Conservation (phyloP, 2,329 filamentous ascomycete species). For the Macrophomina tecta region DNA sequence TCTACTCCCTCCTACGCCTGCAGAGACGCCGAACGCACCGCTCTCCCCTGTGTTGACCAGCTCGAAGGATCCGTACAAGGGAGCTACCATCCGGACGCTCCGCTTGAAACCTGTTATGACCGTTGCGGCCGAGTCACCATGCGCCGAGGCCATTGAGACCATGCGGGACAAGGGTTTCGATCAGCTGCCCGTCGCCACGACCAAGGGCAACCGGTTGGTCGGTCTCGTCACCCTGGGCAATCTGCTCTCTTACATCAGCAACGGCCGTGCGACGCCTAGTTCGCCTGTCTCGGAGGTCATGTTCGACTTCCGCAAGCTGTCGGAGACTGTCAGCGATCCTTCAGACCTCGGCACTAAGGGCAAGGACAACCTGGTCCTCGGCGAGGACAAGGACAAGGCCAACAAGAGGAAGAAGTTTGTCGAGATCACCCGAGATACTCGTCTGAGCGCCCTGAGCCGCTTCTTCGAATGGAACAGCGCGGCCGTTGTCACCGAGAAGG, state of each 20-base stretch:
- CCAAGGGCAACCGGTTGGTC: constrained; percentile 72
- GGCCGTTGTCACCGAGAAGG: constrained; percentile 86
- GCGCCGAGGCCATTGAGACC: constrained; percentile 89
- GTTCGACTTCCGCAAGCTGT: constrained; percentile 89
- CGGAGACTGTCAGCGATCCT: constrained; percentile 87
- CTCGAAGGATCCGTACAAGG: constrained; percentile 71
- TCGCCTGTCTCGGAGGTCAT: constrained; percentile 85
- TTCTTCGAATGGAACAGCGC: constrained; percentile 99
- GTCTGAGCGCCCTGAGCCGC: constrained; percentile 79
- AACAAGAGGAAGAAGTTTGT: constrained; percentile 71
- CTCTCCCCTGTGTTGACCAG: constrained; percentile 41
- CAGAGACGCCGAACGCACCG: constrained; percentile 45
- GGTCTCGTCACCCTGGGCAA: constrained; percentile 96
- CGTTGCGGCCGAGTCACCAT: constrained; percentile 71
- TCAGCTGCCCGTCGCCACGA: constrained; percentile 86
- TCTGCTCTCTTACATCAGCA: constrained; percentile 86
- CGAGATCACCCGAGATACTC: constrained; percentile 91
- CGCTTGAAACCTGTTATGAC: constrained; percentile 94
- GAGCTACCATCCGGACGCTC: constrained; percentile 80
- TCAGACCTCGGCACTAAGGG: constrained; percentile 59
- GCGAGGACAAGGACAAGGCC: constrained; percentile 26
- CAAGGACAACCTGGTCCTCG: constrained; percentile 25
- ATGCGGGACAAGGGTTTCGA: constrained; percentile 99
- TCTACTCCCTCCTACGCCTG: constrained; percentile 72
- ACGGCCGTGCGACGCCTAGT: constrained; percentile 75